Base-by-base conservation (phyloP, 306 rosid species). In the Leucaena leucocephala region DNA sequence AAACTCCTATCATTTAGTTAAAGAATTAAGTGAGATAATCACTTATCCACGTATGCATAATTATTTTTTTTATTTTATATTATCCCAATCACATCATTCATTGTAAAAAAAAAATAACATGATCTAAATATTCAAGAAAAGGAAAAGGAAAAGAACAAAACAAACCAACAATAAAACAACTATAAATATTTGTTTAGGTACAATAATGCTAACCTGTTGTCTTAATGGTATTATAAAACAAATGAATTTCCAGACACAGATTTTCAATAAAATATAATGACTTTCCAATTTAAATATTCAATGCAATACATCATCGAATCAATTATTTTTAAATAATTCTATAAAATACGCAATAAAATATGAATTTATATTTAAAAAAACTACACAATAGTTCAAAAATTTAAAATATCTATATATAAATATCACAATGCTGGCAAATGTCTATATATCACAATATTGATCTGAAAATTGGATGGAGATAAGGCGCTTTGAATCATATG, bases 121-220 rank as follows among this genome's bases (percentile, higher is more conserved):
- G 33, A 33, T 38, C 14, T 55, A 61, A n/a, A 44, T n/a, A 44
- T 10, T 62, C 46, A 44, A 55, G 34, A 8, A 45, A 27, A 27
- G 27, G 34, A 8, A 45, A 27, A 27, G 27, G 4, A n/a, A 45
- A 34, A 17, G 10, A 19, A 3, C 27, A 52, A 9, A 61, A 59
- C 17, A 59, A 27, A 1, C 3, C 8, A 40, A 42, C 12, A 50
- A 27, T 21, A 63, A 52, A 74, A 80, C 11, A 55, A 55, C 19
- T 58, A 14, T 35, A 34, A 35, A 66, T 80, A n/a, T 74, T 49
- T 54, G 62, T 65, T 52, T 52, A 12, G 49, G 75, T 42, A 27
- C 49, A 57, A 33, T 12, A 33, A 42, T 54, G 62, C 68, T 66
- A 55, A 64, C 78, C n/a, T 40, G 13, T 39, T 72, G 65, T 70